These are phyloP conservation scores for Gryganskiella cystojenkinii DNA, from an alignment of 192 early-diverging fungal species.

Conservation along the genomic window DNA sequence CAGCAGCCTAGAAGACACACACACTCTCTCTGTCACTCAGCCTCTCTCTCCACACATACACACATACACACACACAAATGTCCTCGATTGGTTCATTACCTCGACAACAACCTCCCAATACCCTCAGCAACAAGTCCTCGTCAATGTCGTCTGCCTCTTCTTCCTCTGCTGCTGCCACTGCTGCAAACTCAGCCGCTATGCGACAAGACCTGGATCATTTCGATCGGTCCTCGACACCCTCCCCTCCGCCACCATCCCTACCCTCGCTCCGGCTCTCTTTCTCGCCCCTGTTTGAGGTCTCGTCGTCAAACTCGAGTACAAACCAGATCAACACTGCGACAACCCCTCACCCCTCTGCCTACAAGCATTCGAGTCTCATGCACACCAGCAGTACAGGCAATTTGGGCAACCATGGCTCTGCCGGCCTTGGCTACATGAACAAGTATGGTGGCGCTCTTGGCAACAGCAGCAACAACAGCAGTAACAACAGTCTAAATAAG, in stretches of 20 bases:
- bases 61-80: no score
- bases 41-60: background rate
- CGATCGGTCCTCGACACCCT: slow-evolving; percentile 18
- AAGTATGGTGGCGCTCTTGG: background rate
- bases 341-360: background rate
- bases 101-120: background rate
- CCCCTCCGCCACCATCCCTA: slow-evolving; percentile 23
- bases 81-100: no score
- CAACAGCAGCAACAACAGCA: background rate
- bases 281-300: slow-evolving; percentile 46
- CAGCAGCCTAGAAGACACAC: no score
- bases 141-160: no score
- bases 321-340: slow-evolving; percentile 39
- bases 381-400: no score
- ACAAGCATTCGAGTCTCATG: slow-evolving; percentile 29
- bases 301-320: slow-evolving; percentile 20
- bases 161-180: background rate
- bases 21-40: background rate
- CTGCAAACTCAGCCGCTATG: background rate
- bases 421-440: no score
- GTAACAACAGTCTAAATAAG: background rate
- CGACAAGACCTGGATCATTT: background rate
- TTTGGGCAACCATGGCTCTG: no score
- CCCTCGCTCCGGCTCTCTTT: slow-evolving; percentile 42
- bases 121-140: background rate